A percentile compares a stretch with the other conserved stretches of the same genome.
phyloP scores from a whole-genome alignment of 345 rosid species.

The Trapa bicornis region DNA sequence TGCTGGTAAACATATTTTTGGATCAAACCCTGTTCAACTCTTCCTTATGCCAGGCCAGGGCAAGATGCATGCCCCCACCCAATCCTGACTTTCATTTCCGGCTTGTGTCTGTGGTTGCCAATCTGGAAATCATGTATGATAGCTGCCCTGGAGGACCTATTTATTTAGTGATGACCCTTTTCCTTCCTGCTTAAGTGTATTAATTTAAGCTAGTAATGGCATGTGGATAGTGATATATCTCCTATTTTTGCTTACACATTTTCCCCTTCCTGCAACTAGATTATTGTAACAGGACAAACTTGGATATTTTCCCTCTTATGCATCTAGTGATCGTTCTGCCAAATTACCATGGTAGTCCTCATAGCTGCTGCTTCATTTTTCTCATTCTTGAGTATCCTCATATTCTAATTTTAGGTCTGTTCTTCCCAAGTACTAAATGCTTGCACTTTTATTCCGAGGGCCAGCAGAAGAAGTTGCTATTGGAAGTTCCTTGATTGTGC shows the following conservation, averaged over 20 bases:
- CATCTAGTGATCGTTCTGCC: background rate
- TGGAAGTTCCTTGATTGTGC: too few relatives aligned
- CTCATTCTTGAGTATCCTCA: background rate
- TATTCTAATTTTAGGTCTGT: background rate
- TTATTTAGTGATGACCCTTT: background rate
- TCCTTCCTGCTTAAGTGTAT: background rate
- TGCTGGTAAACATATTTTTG: background rate
- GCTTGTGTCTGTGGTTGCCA: slow-evolving; percentile 2
- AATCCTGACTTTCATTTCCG: background rate
- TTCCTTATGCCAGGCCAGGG: background rate
- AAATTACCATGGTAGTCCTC: background rate
- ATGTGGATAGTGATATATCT: background rate
- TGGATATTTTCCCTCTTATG: background rate
- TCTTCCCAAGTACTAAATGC: too few relatives aligned
- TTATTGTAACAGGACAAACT: background rate
- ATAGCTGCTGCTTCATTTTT: background rate
- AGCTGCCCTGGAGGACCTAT: background rate
- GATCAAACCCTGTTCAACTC: background rate
- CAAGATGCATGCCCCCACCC: background rate
- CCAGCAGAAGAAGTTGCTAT: too few relatives aligned
- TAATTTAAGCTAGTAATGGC: background rate
- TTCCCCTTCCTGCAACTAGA: background rate
- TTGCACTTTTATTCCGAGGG: too few relatives aligned
- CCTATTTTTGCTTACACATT: background rate
- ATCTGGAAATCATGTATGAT: background rate